Evolutionary conservation across 768 basidiomycete species (phyloP), one percentile per base, ranked within the genome.

Genomic region (Lentinula sp.): DNA sequence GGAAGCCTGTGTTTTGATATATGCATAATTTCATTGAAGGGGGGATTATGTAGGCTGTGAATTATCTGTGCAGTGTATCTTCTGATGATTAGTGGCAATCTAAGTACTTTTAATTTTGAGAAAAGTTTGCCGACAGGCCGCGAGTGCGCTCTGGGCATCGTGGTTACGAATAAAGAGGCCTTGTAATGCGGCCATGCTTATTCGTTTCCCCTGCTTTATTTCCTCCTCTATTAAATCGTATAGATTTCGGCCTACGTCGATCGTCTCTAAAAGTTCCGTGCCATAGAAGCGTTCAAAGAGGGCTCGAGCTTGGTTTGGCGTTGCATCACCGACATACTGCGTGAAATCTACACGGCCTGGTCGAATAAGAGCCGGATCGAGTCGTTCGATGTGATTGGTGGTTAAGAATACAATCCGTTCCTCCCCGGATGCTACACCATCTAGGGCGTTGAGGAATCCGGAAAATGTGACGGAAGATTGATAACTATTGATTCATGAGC

Each of bases 401-500:
- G 97, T 99, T 88, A 99, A 91, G 76, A 99, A 99, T 39, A 99
- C 85, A 70, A 99, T 88, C n/a, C 97, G 87, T 68, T 97, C 95
- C 75, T 98, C 95, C 45, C 95, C 93, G 10, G 96, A 97, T 4
- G 94, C 96, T 33, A 99, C 96, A 16, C 97, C 97, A 69, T 99
- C 97, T 2, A 99, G 79, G 13, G 95, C 95, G 67, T 99, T 99
- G 46, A 99, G 77, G 70, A 98, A 92, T 32, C 97, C 97, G 7
- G 96, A 98, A 76, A 99, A 98, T 3, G 97, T 98, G 39, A 99
- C 89, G 12, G 91, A 90, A 0, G 94, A 95, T 74, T 95, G 94
- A 71, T 93, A 96, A 28, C 94, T 95, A 67, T 50, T 45, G 50
- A 23, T 43, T 16, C 53, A 60, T 55, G 39, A 35, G 51, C 45